phyloP scores from a whole-genome alignment of 1,284 basidiomycete species.

The Dichomitus squalens region DNA sequence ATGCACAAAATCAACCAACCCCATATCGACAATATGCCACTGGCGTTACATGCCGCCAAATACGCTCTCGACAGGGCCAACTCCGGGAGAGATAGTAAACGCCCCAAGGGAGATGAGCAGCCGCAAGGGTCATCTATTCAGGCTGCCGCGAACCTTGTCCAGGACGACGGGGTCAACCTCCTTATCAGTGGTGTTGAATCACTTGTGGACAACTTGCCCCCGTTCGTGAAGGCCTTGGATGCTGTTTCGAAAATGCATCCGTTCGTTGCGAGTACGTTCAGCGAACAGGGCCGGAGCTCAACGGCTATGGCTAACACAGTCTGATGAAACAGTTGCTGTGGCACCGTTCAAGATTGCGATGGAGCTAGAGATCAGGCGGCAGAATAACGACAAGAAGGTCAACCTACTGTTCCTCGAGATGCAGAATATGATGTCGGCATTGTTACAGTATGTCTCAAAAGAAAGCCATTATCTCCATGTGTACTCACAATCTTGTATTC shows the following conservation, averaged over 20 bases:
- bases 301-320: too few relatives aligned
- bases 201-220: constrained; percentile 27
- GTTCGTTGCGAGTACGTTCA: constrained; percentile 23
- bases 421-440: constrained; percentile 45
- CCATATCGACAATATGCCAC: too few relatives aligned
- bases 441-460: constrained; percentile 40
- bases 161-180: neutral
- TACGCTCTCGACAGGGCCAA: too few relatives aligned
- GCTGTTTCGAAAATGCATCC: constrained; percentile 30
- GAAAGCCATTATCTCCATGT: neutral
- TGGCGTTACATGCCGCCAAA: too few relatives aligned
- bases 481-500: neutral
- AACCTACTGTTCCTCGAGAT: constrained; percentile 43
- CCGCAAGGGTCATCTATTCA: neutral
- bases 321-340: constrained; percentile 42
- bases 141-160: neutral
- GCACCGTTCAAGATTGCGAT: constrained; percentile 46
- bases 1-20: too few relatives aligned
- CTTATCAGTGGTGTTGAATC: constrained; percentile 18
- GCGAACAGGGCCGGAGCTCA: neutral
- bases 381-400: constrained; percentile 47
- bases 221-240: constrained; percentile 27
- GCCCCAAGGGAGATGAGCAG: too few relatives aligned
- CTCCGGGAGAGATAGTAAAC: too few relatives aligned
- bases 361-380: constrained; percentile 40